A percentile compares a stretch with the other conserved stretches of the same genome.
Conservation (phyloP, 2,329 filamentous ascomycete species). For the Pyricularia sp. region DNA sequence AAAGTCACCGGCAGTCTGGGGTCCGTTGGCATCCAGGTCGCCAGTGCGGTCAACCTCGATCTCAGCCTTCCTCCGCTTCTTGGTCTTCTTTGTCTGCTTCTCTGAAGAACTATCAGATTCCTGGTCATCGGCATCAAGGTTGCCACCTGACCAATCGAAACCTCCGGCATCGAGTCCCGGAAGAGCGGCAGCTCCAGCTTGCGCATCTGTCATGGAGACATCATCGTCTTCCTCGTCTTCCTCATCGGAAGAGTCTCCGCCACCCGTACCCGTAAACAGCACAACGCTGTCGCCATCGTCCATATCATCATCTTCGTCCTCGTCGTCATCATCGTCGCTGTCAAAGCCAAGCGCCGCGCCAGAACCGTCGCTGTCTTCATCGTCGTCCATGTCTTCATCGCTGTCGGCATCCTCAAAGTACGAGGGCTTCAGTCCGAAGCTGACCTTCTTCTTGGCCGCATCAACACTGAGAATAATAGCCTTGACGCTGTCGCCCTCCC, state of each 20-base stretch:
- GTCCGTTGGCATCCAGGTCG: constrained; percentile 81
- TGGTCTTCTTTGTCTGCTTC: constrained; percentile 7
- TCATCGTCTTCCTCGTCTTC: constrained; percentile 25
- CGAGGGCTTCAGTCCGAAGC: constrained; percentile 85
- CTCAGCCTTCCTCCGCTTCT: constrained; percentile 65
- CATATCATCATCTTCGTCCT: constrained; percentile 38
- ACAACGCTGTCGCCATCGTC: constrained; percentile 32
- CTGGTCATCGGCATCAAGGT: constrained; percentile 42
- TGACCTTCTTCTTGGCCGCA: constrained; percentile 65
- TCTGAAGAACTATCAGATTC: constrained; percentile 40
- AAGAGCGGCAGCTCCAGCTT: constrained; percentile 19
- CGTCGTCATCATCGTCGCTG: constrained; percentile 36
- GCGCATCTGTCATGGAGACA: constrained; percentile 32
- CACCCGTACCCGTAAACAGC: constrained; percentile 35
- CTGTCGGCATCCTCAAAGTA: constrained; percentile 51
- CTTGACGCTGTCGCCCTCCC: constrained; percentile 87
- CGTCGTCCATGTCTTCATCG: constrained; percentile 29
- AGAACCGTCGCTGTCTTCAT: constrained; percentile 35
- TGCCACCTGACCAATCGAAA: constrained; percentile 79
- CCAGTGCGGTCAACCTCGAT: constrained; percentile 84
- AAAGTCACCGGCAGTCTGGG: constrained; percentile 84
- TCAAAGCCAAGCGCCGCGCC: constrained; percentile 31
- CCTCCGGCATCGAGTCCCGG: constrained; percentile 61
- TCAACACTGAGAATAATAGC: constrained; percentile 79
- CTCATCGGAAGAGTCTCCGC: constrained; percentile 25